A percentile compares a stretch with the other conserved stretches of the same genome.
These are phyloP conservation scores for Trichosporon ovoides DNA, from an alignment of 1,284 basidiomycete species.

Conservation along the genomic window DNA sequence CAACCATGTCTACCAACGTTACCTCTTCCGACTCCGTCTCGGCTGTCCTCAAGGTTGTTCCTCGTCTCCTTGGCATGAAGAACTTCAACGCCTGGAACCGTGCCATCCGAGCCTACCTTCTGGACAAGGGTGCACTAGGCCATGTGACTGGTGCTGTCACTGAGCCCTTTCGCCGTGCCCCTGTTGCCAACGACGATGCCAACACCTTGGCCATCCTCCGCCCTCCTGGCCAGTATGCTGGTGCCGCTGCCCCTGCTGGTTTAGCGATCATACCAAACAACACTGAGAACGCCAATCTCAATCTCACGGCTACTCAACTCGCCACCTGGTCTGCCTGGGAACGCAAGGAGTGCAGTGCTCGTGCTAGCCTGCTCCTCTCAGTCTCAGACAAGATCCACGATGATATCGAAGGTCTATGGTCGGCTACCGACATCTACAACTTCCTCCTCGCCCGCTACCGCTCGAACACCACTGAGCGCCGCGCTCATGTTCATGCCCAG, in stretches of 20 bases:
- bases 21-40: neutral
- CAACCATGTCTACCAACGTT: neutral
- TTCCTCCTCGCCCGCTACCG: neutral
- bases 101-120: neutral
- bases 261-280: neutral
- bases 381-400: constrained; percentile 5
- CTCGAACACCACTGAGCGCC: neutral
- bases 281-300: neutral
- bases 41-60: neutral
- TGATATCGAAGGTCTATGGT: neutral
- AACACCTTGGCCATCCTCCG: neutral
- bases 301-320: neutral
- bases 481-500: constrained; percentile 1
- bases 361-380: neutral
- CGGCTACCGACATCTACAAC: neutral
- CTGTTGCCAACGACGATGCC: neutral
- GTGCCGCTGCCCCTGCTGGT: neutral
- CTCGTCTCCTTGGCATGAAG: neutral
- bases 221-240: constrained; percentile 2
- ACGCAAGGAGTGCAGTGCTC: neutral
- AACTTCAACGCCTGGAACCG: constrained; percentile 6
- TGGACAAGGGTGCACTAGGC: neutral
- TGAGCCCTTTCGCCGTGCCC: neutral
- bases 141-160: neutral
- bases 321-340: neutral